phyloP scores from a whole-genome alignment of 2,329 filamentous ascomycete species.

The Xylariales sp. region DNA sequence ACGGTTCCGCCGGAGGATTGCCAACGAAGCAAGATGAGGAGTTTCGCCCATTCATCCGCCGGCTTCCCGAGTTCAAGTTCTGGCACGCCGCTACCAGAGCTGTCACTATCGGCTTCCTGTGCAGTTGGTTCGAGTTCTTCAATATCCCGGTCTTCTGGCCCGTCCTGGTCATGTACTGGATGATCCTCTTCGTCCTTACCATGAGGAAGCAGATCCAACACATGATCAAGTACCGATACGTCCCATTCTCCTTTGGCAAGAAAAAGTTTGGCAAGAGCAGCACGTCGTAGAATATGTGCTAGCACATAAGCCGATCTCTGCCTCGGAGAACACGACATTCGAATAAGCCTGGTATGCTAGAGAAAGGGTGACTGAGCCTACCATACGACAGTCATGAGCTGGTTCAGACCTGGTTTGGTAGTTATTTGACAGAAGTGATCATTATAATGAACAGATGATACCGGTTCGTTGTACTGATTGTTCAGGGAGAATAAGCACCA shows the following conservation, averaged over 20 bases:
- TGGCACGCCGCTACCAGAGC: constrained; percentile 95
- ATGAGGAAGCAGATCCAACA: constrained; percentile 99
- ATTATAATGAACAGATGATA: too few species aligned
- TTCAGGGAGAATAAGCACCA: too few species aligned
- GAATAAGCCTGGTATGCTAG: too few species aligned
- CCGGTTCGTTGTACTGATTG: too few species aligned
- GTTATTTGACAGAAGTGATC: too few species aligned
- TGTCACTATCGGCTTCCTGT: constrained; percentile 74
- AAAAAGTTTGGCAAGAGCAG: constrained; percentile 68
- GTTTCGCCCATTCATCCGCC: constrained; percentile 93
- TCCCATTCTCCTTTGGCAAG: constrained; percentile 91
- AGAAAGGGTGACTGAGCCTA: too few species aligned
- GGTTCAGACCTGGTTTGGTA: too few species aligned
- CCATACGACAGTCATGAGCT: too few species aligned
- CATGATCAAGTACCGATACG: constrained; percentile 99
- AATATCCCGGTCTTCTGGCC: constrained; percentile 99
- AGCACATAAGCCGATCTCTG: too few species aligned
- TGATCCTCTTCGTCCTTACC: constrained; percentile 91
- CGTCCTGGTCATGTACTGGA: constrained; percentile 96
- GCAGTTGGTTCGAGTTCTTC: constrained; percentile 91
- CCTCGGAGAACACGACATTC: too few species aligned
- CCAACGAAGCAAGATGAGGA: constrained; percentile 96
- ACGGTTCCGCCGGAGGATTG: constrained; percentile 74
- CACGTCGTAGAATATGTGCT: constrained; percentile 27
- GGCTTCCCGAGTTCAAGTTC: constrained; percentile 99